Evolutionary conservation across 2,329 filamentous ascomycete species (phyloP), one percentile per base, ranked within the genome.

Genomic region (Apiospora hydei): DNA sequence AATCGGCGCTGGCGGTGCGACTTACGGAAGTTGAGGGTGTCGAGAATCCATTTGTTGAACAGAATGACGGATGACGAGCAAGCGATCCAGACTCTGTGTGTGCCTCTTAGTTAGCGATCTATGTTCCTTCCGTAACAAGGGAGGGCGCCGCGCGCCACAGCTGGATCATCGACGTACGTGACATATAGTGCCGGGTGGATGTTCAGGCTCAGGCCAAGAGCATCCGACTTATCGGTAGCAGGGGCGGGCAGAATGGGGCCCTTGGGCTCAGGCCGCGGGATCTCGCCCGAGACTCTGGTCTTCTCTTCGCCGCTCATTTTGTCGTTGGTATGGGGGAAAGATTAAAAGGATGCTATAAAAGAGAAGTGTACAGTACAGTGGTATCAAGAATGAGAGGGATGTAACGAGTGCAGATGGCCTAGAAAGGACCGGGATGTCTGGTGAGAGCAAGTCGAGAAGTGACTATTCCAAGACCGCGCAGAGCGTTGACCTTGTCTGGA

Each of bases 11-110:
- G 57, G 57, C n/a, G 53, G 61, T 46, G 67, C 47, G 75, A 82
- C 91, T 87, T 88, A 94, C 92, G 89, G 87, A 98, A 98, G 75
- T 94, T 89, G 75, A 92, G 88, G 51, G 92, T 95, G 79, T 96
- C 92, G 74, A 98, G 89, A 79, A 99, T 94, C 91, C 94, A 98
- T 90, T 99, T 99, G 91, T 99, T 98, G 92, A 98, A 98, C 74
- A 99, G 88, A 82, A 99, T 99, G 81, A 98, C 95, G 78, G 93
- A 94, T 61, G 95, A 98, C 80, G 94, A 97, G 82, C 98, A 88
- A 73, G 91, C 87, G 81, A 99, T 98, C 96, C 96, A 99, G 77
- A 91, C 88, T 78, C 95, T 98, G 83, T 57, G 76, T 34, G 41
- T 41, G 57, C 30, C 18, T 64, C 57, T 69, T 38, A 2, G 34